Evolutionary conservation across 129 eudicot genomes (phyloP), one percentile per base, ranked within the genome.

Genomic region (Lonicera japonica): DNA sequence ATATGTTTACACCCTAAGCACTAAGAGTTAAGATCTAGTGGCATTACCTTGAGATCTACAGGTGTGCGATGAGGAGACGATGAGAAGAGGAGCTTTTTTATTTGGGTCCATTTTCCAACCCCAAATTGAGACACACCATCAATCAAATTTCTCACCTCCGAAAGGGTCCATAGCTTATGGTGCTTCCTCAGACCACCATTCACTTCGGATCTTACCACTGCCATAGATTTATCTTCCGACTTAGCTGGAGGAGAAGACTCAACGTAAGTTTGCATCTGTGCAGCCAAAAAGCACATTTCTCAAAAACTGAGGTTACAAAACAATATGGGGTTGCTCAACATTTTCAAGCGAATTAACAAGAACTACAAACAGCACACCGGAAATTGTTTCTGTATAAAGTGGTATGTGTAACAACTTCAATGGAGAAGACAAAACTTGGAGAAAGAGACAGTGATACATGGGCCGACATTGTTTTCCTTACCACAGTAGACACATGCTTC

Each of bases 71-170:
- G 90, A 56, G 64, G 80, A 21, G 97, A 87, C 3, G 95, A 51
- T 60, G 97, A 76, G 72, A 86, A 86, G 8, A 79, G 79, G n/a
- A 69, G 60, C 70, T 75, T 90, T 68, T 90, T 83, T 69, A 90
- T 86, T 63, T 80, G 79, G 34, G 89, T 84, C 97, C 97, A 90
- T 77, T 76, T 82, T 40, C 97, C 97, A 61, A 83, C 89, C 21
- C 97, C 97, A 65, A 74, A 79, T 36, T 82, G 80, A 19, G 94
- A 73, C 23, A 90, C 89, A 19, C 97, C 97, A 79, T 90, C 95
- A 25, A 87, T 67, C 74, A 90, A 79, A 23, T 74, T 82, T 29
- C 64, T 75, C 29, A 90, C 94, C 82, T 90, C 97, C 15, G 87
- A 68, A 64, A 84, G 65, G 41, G 82, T 79, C 97, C 97, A 90